Evolutionary conservation across 306 rosid genomes (phyloP), one percentile per base, ranked within the genome.

Genomic region (Albizia julibrissin): DNA sequence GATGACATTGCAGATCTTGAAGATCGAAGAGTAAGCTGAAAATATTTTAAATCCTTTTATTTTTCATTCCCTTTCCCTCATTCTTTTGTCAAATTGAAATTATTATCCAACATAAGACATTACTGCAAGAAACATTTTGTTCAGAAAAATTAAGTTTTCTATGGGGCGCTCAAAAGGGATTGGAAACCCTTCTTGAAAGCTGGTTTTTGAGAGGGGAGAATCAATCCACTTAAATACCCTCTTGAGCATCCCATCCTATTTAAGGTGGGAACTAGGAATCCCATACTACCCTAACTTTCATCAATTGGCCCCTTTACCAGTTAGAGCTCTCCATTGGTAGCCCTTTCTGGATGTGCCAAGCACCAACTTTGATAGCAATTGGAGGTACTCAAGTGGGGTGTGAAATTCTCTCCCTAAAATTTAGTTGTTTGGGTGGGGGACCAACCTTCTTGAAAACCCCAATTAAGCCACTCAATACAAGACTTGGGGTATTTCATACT

Each of bases 1-100:
- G 93, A 91, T 69, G 97, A 86, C 70, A 84, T 95, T 90, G 98
- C 99, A 44, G 98, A 93, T 85, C 97, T 95, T 75, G 99, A 95
- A 83, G 99, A 95, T 87, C 88, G 89, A 90, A 92, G 98, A 94
- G 99, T 95, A 92, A 77, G 85, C 85, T 78, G 49, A 49, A 72
- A 24, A 37, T 54, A 27, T 70, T 70, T 70, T 29, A 62, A 58
- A 44, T 69, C 50, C 46, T 21, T 61, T 40, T 26, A 27, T 15
- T 64, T 64, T 33, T 34, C 34, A 69, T 61, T 40, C n/a, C 34
- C n/a, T 64, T 54, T 40, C n/a, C n/a, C 12, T 52, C 42, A 62
- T 79, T 62, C 44, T 76, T 83, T 33, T 81, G 34, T 72, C 43
- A 72, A 80, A 75, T 69, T 91, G 79, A 77, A 62, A 46, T 47